Base-by-base conservation (phyloP, 768 basidiomycete genomes). In the Auricularia cornea region DNA sequence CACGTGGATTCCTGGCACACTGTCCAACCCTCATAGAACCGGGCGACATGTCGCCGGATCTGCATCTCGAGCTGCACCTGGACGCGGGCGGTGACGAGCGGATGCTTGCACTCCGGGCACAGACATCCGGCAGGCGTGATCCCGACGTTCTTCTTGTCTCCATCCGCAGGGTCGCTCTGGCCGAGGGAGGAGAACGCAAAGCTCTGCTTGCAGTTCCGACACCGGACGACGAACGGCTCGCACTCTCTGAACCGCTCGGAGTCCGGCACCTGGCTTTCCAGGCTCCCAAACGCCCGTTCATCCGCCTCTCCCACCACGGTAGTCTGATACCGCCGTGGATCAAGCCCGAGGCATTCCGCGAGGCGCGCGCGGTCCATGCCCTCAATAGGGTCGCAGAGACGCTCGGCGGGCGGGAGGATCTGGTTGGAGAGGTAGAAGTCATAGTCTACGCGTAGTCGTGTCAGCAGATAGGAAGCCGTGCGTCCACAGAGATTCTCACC, bases 351-450 rank as follows among this genome's bases (percentile, higher is more conserved):
- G 72, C 94, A 98, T 77, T 98, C 96, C 0, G 97, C 97, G 26
- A 99, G 77, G 38, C 95, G 83, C 6, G 94, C 79, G 30, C 92
- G 84, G 69, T 98, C 96, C 0, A 95, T 98, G 6, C 95, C 96
- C 68, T 97, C 93, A 54, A 99, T 98, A 1, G 92, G 89, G 51
- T 97, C 97, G 72, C 97, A 99, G 59, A 99, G 76, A 67, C 97
- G 88, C 70, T 97, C 92, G 63, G 98, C 87, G 0, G 97, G 95
- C 3, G 97, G 97, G 3, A 99, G 77, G 33, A 99, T 84, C 75
- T 99, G 97, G 30, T 92, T 84, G 3, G 89, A 84, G 10, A 99
- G 79, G 73, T 98, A 99, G 73, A 90, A 84, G 66, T 97, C 92
- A 72, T 87, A 93, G 74, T 98, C 97, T 94, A 67, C 3, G 60